Evolutionary conservation across 2,329 filamentous ascomycete genomes (phyloP), one percentile per base, ranked within the genome.

Genomic region (Verticillium isaacii): DNA sequence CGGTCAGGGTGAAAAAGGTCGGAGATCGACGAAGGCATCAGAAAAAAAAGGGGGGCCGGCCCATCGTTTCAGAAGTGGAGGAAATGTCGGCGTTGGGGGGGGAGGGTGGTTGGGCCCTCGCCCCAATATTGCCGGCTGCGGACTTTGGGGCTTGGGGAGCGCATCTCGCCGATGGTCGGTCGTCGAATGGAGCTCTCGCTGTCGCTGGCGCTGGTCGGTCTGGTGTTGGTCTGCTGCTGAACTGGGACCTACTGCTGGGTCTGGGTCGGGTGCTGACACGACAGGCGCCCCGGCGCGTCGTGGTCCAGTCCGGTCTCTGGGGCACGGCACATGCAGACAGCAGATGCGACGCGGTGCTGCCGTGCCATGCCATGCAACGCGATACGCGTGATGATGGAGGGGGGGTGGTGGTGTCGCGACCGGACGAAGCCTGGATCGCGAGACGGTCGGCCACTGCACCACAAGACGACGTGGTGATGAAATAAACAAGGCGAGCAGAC

Each of bases 21-120:
- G n/a, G 45, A 50, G 45, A 50, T 50, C 45, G 23, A 50, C 45
- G 23, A 50, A 50, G 45, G 7, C 45, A 50, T 50, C 45, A 50
- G 19, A 23, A 23, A 23, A n/a, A 45, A n/a, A 59, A 64, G 61
- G 64, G 63, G 64, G 64, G 65, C 45, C 57, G 45, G 54, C 32
- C 61, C 60, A 60, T 62, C 60, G 66, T 68, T 68, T 68, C 66
- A 68, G 61, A 58, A 58, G 41, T 58, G 37, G 57, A 39, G 39
- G 58, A 32, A 36, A 32, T 17, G 32, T 56, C 14, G 15, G 23
- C 60, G 62, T 61, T 59, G 56, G 60, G 19, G 29, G 5, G 57
- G 59, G 45, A 1, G 29, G 57, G 50, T 62, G 61, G 59, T 63
- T 60, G 60, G 62, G 61, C 34, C 36, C 56, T 39, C 23, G 11